Conservation (phyloP, 2,329 filamentous ascomycete genomes). For the Cladosporium sp. region DNA sequence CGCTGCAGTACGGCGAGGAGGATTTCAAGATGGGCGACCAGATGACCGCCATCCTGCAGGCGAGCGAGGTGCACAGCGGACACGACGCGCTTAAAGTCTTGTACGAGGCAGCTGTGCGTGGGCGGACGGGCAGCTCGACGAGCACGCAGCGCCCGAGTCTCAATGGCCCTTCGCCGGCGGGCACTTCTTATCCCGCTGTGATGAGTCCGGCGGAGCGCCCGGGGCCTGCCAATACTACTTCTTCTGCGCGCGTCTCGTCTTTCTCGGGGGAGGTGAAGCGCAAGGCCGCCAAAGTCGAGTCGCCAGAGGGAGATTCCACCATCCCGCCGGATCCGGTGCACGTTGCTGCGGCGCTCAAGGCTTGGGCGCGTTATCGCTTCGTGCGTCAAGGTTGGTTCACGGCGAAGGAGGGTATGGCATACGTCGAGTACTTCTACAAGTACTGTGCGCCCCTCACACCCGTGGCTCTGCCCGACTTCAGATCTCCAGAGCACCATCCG, state of each 20-base stretch:
- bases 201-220: neutral
- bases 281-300: conserved; percentile 17
- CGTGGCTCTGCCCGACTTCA: conserved; percentile 87
- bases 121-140: conserved; percentile 43
- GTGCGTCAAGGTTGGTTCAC: conserved; percentile 98
- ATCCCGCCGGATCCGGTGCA: conserved; percentile 29
- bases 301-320: conserved; percentile 16
- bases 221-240: conserved; percentile 8
- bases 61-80: conserved; percentile 74
- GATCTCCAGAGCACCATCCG: conserved; percentile 72
- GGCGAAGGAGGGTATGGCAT: conserved; percentile 84
- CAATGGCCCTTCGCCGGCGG: conserved; percentile 16
- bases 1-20: conserved; percentile 41
- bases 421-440: conserved; percentile 94
- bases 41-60: conserved; percentile 56
- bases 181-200: conserved; percentile 12
- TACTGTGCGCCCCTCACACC: conserved; percentile 89
- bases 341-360: conserved; percentile 65
- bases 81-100: conserved; percentile 90
- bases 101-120: conserved; percentile 70
- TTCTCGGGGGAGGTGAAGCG: conserved; percentile 22
- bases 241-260: conserved; percentile 17
- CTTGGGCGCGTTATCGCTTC: conserved; percentile 91
- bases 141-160: conserved; percentile 25
- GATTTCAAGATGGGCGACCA: conserved; percentile 57